Evolutionary conservation across 2,329 filamentous ascomycete species (phyloP).

Genomic region (Beauveria sp.): DNA sequence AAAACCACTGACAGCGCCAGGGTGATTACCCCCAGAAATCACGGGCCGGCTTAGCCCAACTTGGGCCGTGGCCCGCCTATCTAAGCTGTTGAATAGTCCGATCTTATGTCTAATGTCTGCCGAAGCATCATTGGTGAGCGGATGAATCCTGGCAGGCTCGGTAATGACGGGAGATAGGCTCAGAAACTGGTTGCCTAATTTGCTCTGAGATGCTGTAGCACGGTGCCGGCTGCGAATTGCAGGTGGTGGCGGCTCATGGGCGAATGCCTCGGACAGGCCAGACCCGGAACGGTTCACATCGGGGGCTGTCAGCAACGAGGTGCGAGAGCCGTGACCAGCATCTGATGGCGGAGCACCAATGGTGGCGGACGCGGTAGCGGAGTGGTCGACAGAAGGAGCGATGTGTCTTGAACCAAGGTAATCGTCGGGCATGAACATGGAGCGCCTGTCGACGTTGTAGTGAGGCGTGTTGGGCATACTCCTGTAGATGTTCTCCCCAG

Average conservation of each 20-base stretch:
- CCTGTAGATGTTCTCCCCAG: constrained; percentile 43
- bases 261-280: constrained; percentile 14
- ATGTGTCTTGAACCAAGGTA: constrained; percentile 35
- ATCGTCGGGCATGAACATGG: constrained; percentile 46
- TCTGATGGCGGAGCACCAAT: constrained; percentile 20
- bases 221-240: constrained; percentile 26
- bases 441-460: constrained; percentile 44
- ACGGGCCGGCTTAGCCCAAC: constrained; percentile 55
- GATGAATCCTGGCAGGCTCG: not conserved
- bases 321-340: constrained; percentile 31
- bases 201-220: constrained; percentile 37
- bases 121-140: constrained; percentile 20
- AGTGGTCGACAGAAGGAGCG: constrained; percentile 15
- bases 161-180: constrained; percentile 22
- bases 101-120: constrained; percentile 46
- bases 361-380: constrained; percentile 17
- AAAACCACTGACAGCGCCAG: constrained; percentile 13
- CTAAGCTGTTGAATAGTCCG: constrained; percentile 47
- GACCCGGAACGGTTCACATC: not conserved
- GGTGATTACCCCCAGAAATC: constrained; percentile 52
- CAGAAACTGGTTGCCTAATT: constrained; percentile 35
- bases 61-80: constrained; percentile 58
- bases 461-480: constrained; percentile 43
- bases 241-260: constrained; percentile 21
- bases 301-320: constrained; percentile 22